phyloP scores from a whole-genome alignment of 2,329 filamentous ascomycete species.

The Ophiocordyceps camponoti-floridani region DNA sequence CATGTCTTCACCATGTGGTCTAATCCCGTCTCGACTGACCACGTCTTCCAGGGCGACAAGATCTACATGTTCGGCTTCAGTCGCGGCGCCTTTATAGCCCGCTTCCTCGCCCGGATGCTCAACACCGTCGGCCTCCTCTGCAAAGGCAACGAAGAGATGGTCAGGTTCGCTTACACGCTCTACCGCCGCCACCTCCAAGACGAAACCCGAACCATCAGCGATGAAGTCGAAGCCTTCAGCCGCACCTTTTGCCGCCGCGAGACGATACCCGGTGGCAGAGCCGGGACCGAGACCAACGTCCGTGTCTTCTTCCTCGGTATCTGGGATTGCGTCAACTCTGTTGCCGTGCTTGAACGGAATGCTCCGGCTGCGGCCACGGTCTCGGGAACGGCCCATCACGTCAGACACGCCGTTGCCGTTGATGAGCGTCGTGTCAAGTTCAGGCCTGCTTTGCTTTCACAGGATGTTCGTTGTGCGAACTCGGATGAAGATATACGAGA shows the following conservation, averaged over 20 bases:
- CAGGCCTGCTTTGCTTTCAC: conserved; percentile 28
- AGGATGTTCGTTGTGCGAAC: conserved; percentile 14
- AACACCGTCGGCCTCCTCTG: conserved; percentile 28
- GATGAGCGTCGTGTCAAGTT: conserved; percentile 38
- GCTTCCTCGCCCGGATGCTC: conserved; percentile 33
- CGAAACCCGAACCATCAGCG: conserved; percentile 2
- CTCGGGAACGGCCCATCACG: conserved; percentile 21
- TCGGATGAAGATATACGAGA: conserved; percentile 24
- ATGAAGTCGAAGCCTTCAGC: conserved; percentile 25
- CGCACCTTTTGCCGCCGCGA: conserved; percentile 27
- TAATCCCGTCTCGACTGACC: conserved; percentile 2
- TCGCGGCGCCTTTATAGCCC: conserved; percentile 33
- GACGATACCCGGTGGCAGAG: background rate
- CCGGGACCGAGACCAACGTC: conserved; percentile 13
- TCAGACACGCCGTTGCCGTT: conserved; percentile 33
- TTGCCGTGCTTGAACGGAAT: conserved; percentile 21
- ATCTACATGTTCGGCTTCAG: conserved; percentile 38
- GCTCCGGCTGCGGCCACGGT: conserved; percentile 19
- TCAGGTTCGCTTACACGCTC: conserved; percentile 27
- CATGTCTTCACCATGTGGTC: background rate
- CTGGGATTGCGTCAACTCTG: conserved; percentile 35
- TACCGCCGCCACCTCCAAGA: conserved; percentile 23
- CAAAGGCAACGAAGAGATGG: conserved; percentile 34
- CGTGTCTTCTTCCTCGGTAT: conserved; percentile 36
- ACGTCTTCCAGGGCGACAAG: conserved; percentile 18